Evolutionary conservation across 345 rosid species (phyloP), one percentile per base, ranked within the genome.

Genomic region (Murraya koenigii): DNA sequence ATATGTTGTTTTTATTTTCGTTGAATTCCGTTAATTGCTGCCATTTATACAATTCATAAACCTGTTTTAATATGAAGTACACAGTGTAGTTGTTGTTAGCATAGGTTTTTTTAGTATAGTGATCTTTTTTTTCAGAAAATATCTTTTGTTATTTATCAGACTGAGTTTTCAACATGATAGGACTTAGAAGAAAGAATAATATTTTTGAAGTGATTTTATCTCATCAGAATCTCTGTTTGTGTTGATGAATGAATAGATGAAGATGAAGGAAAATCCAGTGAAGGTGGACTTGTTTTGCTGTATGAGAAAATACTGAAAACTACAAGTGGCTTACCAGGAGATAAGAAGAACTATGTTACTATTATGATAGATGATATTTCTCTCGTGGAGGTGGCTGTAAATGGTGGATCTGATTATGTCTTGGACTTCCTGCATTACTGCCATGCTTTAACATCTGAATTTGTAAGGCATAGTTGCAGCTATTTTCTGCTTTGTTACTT

Each of bases 311-410:
- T 92, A 70, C 88, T 71, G 60, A 86, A 87, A 30, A 83, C 84
- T 17, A 80, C 92, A 52, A 17, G 32, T 65, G 80, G 80, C 55
- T 64, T 91, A 74, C 82, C 91, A 41, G 88, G 82, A 26, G 77
- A 83, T 8, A 78, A 78, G 59, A 84, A 83, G 79, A 84, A 84
- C 47, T 59, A 75, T 39, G 83, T 87, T 63, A 91, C 95, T 10
- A 78, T 96, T 66, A 88, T 96, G 94, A 87, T 94, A 59, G 99
- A 96, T 87, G 98, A 96, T 71, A 78, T 92, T 74, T 90, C 97
- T 77, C 91, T 92, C 15, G 82, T 91, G 86, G 99, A 90, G 93
- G 92, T 92, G 74, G 89, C 94, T 75, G 89, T 87, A 61, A 82
- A 86, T 62, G 89, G 96, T 36, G 89, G 85, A 71, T 88, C 88